Percentiles rank a stretch among this genome's conserved stretches.
These are phyloP conservation scores for Cenococcum geophilum DNA, from an alignment of 495 filamentous ascomycete species.

Conservation along the genomic window DNA sequence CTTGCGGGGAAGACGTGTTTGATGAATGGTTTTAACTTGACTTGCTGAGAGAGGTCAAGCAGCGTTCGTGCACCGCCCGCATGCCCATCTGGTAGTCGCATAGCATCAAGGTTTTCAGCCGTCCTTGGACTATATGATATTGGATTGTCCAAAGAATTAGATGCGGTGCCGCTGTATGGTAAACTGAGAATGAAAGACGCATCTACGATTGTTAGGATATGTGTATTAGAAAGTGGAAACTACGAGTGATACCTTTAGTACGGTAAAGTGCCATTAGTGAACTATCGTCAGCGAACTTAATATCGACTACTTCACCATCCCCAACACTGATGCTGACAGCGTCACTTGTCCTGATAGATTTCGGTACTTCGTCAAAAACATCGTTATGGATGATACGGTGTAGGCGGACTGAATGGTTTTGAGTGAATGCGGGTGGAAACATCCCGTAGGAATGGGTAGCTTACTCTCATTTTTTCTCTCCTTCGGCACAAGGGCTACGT, in stretches of 20 bases:
- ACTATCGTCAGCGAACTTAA: constrained; percentile 32
- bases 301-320: constrained; percentile 11
- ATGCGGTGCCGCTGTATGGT: constrained; percentile 1
- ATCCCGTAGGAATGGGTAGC: not conserved
- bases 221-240: not conserved
- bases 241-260: not conserved
- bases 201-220: constrained; percentile 9
- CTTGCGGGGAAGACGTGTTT: constrained; percentile 24
- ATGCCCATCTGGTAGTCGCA: not conserved
- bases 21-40: constrained; percentile 11
- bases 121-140: not conserved
- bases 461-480: not conserved
- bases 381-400: constrained; percentile 24
- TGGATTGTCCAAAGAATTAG: not conserved
- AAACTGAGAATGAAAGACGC: constrained; percentile 1
- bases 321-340: constrained; percentile 12
- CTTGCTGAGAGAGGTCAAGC: not conserved
- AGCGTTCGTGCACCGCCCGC: not conserved
- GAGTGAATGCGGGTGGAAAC: not conserved
- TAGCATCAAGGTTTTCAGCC: not conserved
- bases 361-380: constrained; percentile 4
- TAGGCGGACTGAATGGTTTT: constrained; percentile 16
- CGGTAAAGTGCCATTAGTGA: constrained; percentile 21
- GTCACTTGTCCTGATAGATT: constrained; percentile 7
- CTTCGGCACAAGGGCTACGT: constrained; percentile 2